Base-by-base conservation (phyloP, 495 filamentous ascomycete species). In the Aspergillus nanangensis region DNA sequence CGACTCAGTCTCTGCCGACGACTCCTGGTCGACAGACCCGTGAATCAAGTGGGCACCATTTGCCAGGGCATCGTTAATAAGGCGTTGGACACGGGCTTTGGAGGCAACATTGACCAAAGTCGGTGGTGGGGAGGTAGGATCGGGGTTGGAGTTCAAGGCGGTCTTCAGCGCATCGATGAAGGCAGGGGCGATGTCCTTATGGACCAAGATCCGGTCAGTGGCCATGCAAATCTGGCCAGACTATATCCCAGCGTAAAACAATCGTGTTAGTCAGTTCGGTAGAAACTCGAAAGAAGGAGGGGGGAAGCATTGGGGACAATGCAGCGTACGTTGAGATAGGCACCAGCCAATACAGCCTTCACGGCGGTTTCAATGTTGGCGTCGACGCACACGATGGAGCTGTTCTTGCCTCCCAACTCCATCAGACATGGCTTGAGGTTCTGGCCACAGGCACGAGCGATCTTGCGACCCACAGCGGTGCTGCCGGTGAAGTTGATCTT, bases 171-270 rank as follows among this genome's bases (percentile, higher is more conserved):
- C 60, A 1, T 52, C 46, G 10, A 57, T 49, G 56, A 94, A 96
- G 13, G 75, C 59, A 2, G 67, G 64, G 14, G 76, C 74, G 50
- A 95, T 72, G 10, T 75, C 75, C 24, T 77, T 75, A 62, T 93
- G 84, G 10, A 95, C 82, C 29, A 95, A 70, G 56, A 96, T 88
- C 10, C 86, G 78, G 62, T 95, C 90, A 1, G 89, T 94, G 2
- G 81, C 74, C 89, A 96, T 91, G 69, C 91, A 95, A 35, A 92
- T 83, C 67, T 96, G 91, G 7, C 91, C 90, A 31, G 78, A 70
- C 65, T 80, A 43, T 5, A 8, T 11, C 18, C 25, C n/a, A n/a
- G n/a, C n/a, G n/a, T n/a, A n/a, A n/a, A n/a, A n/a, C n/a, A n/a
- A n/a, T n/a, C n/a, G n/a, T n/a, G n/a, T n/a, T n/a, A n/a, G n/a